Evolutionary conservation across 352 stramenopile genomes (phyloP), one percentile per base, ranked within the genome.

Genomic region (Elongisporangium senticosum): DNA sequence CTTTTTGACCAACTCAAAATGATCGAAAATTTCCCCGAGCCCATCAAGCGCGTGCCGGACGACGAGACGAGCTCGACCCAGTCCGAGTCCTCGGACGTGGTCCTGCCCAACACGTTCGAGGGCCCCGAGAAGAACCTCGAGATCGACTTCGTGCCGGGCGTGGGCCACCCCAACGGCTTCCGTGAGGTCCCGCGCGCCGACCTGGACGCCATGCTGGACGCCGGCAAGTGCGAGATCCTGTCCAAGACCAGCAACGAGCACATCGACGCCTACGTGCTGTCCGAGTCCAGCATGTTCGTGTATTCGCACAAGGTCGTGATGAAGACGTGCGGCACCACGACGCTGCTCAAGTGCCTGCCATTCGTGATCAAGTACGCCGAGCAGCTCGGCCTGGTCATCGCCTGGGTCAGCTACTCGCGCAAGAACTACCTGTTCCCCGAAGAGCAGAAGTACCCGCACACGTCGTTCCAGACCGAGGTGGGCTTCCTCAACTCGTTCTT

Each of bases 251-350:
- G 85, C 62, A 99, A 99, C 69, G 86, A 96, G 22, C 97, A 98
- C 74, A 93, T 98, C 51, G 93, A 98, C 71, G 87, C 92, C 6
- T 98, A 98, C 64, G 93, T 98, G 49, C 69, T 98, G 47, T 97
- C 87, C n/a, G 95, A 98, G 74, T 98, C 90, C 49, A 98, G 90
- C 24, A 89, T 99, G 56, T 99, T 99, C 70, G 90, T 99, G 24
- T 99, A 99, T 73, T 84, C 95, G 7, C 93, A 98, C 86, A 99
- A 99, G 75, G 75, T 99, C 47, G 95, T 99, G 21, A 94, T 99
- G 64, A 99, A 99, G 83, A 99, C 98, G 37, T 99, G 98, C 75
- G 98, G 98, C 51, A 99, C 97, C 6, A 99, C 97, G 13, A 99
- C 97, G 53, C 86, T 99, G 53, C 85, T 99, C 43, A 90, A 96